phyloP scores from a whole-genome alignment of 208 protist species.

The Balamuthia mandrillaris region DNA sequence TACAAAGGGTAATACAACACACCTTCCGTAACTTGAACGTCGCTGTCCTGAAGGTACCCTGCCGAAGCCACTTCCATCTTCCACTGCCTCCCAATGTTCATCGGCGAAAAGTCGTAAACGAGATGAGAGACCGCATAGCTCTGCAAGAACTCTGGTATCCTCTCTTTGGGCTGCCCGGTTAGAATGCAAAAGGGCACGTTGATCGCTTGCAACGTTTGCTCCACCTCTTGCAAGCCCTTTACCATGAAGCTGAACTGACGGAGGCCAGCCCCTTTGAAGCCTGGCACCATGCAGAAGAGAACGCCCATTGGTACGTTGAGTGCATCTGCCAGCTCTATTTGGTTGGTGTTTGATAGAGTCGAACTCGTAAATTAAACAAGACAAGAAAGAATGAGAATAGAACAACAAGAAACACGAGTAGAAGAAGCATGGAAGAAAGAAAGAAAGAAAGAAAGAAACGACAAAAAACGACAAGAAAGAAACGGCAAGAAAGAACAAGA shows the following conservation, averaged over 20 bases:
- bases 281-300: conserved; percentile 1
- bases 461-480: too few species aligned
- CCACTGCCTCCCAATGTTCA: not conserved
- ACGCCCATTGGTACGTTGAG: not conserved
- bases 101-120: conserved; percentile 22
- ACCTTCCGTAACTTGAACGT: not conserved
- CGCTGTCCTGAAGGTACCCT: not conserved
- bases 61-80: not conserved
- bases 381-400: too few species aligned
- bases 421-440: not conserved
- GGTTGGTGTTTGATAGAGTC: too few species aligned
- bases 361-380: too few species aligned
- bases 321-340: not conserved
- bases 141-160: not conserved
- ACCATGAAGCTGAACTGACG: conserved; percentile 35
- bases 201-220: not conserved
- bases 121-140: not conserved
- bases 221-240: not conserved
- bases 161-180: not conserved
- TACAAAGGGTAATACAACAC: too few species aligned
- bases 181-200: not conserved
- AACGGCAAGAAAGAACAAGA: too few species aligned
- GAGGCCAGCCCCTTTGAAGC: not conserved
- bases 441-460: too few species aligned
- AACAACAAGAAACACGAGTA: not conserved